Conservation (phyloP, 345 rosid genomes). For the Sonneratia alba region DNA sequence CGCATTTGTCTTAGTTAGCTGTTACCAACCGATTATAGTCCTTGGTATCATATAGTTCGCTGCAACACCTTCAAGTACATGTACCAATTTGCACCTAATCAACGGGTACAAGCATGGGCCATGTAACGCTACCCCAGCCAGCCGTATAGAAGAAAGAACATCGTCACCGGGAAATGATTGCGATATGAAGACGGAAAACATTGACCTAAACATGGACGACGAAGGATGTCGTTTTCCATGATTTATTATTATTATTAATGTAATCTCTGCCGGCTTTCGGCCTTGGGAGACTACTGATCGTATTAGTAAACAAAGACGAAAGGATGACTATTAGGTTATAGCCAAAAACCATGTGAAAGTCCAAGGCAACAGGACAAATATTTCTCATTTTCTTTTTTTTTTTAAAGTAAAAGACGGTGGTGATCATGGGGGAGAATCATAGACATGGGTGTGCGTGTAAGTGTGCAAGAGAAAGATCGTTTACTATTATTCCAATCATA, state of each 20-base stretch:
- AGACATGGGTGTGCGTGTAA: constrained; percentile 20
- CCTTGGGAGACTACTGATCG: background rate
- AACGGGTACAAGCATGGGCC: too few species aligned
- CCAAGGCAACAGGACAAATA: constrained; percentile 22
- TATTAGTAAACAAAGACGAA: background rate
- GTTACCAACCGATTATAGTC: too few species aligned
- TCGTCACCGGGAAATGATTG: too few species aligned
- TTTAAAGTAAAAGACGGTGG: constrained; percentile 8
- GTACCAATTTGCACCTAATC: too few species aligned
- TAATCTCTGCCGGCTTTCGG: background rate
- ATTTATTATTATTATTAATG: background rate
- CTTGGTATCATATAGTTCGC: too few species aligned
- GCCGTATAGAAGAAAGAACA: too few species aligned
- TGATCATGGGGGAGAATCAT: background rate
- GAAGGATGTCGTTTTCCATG: background rate
- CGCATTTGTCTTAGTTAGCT: too few species aligned
- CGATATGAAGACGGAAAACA: too few species aligned
- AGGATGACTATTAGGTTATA: constrained; percentile 2
- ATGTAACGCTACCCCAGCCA: too few species aligned
- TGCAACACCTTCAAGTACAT: too few species aligned
- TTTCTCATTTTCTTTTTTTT: too few species aligned
- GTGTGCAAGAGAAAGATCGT: background rate
- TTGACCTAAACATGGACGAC: too few species aligned
- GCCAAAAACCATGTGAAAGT: constrained; percentile 19
- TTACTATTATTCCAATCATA: background rate